These are phyloP conservation scores for Rhizopus microsporus DNA, from an alignment of 371 early-diverging fungal species.

Conservation along the genomic window DNA sequence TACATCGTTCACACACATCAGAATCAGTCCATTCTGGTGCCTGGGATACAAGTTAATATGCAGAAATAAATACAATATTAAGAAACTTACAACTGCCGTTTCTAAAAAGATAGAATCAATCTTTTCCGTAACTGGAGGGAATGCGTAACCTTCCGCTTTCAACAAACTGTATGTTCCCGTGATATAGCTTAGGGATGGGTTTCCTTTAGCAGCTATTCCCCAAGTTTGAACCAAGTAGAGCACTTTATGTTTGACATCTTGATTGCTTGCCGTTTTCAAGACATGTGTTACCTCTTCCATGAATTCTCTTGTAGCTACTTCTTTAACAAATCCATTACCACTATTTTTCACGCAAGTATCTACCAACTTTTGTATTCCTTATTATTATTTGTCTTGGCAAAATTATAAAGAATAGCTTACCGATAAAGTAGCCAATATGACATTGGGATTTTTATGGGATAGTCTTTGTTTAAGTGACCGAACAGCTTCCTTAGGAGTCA, in stretches of 20 bases:
- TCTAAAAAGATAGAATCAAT: constrained; percentile 73
- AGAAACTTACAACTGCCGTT: constrained; percentile 60
- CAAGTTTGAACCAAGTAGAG: constrained; percentile 84
- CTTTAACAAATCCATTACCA: constrained; percentile 85
- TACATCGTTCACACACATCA: constrained; percentile 91
- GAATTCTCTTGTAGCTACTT: constrained; percentile 89
- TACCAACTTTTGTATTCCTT: constrained; percentile 56
- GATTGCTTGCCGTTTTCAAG: constrained; percentile 61
- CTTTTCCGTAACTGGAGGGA: constrained; percentile 72
- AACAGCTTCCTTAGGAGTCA: constrained; percentile 78
- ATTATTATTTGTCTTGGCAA: background rate
- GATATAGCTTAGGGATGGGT: constrained; percentile 77
- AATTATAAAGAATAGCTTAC: constrained; percentile 43
- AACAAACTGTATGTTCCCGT: constrained; percentile 75
- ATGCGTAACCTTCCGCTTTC: constrained; percentile 74
- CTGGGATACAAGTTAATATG: constrained; percentile 34
- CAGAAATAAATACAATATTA: background rate
- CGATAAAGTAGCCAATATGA: constrained; percentile 84
- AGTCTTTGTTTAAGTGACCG: constrained; percentile 78
- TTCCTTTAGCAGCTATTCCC: constrained; percentile 80
- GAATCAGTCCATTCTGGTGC: constrained; percentile 97
- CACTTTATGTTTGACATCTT: constrained; percentile 74
- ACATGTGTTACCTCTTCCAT: constrained; percentile 80
- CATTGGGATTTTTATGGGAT: constrained; percentile 89
- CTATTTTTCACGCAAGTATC: constrained; percentile 96